Percentiles rank a stretch among this genome's conserved stretches.
Conservation (phyloP, 768 basidiomycete species). For the Amanita pallidorosea region DNA sequence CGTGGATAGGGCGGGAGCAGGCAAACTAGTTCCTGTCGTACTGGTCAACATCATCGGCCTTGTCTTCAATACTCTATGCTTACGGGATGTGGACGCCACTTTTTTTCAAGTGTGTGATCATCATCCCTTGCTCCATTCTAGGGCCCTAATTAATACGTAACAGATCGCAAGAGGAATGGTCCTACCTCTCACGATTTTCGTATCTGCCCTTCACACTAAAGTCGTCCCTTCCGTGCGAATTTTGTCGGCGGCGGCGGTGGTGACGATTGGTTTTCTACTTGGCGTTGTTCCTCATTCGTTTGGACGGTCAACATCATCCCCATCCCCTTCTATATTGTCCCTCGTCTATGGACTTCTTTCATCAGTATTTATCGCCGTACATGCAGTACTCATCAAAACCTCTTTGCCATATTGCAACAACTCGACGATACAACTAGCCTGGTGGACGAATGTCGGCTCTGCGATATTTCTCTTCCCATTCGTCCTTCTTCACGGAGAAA, state of each 20-base stretch:
- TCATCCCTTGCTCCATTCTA: neutral
- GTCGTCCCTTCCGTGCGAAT: constrained; percentile 43
- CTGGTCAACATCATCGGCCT: constrained; percentile 65
- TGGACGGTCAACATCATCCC: constrained; percentile 29
- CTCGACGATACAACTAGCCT: constrained; percentile 64
- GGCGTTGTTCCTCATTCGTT: constrained; percentile 53
- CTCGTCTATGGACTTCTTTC: constrained; percentile 63
- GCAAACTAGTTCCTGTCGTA: constrained; percentile 52
- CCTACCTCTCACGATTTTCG: constrained; percentile 69
- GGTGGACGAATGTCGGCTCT: constrained; percentile 70
- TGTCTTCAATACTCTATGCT: constrained; percentile 70
- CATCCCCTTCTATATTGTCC: constrained; percentile 47
- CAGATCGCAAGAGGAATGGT: constrained; percentile 81
- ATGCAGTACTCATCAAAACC: constrained; percentile 65
- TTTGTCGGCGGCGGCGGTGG: constrained; percentile 46
- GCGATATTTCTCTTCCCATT: constrained; percentile 56
- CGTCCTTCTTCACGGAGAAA: constrained; percentile 48
- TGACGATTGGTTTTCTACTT: constrained; percentile 68
- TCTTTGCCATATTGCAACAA: constrained; percentile 60
- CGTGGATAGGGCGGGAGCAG: constrained; percentile 38
- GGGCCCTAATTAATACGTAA: neutral
- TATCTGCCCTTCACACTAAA: constrained; percentile 51
- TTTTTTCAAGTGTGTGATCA: constrained; percentile 56
- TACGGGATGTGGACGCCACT: constrained; percentile 69
- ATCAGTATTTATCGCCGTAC: constrained; percentile 65